Base-by-base conservation (phyloP, 805 yeast genomes). In the Metschnikowia amazonensis region DNA sequence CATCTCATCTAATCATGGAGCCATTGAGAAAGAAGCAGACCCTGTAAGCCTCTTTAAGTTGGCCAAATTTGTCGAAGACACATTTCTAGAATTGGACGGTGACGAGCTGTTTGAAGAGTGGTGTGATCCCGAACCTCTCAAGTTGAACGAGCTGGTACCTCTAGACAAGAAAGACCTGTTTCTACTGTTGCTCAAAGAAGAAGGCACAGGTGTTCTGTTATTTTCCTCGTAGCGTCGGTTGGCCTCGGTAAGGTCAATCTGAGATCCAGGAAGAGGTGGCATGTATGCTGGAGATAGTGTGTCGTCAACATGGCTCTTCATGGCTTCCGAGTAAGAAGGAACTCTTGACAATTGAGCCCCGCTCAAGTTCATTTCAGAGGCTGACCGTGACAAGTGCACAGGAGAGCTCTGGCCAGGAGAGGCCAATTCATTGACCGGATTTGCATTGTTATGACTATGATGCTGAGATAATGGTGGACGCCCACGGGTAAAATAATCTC, bases 281-380 rank as follows among this genome's bases (percentile, higher is more conserved):
- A 69, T 74, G 62, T 89, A 89, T 2, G 77, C 76, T 0, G 97
- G 97, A 1, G 96, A 82, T 21, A 84, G 65, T 43, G 77, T 80
- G 3, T 69, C 75, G 9, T 74, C 64, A 9, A 60, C 62, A 37
- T 75, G 81, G 2, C 78, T 64, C 56, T 77, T 78, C 62, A 89
- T 65, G 0, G 98, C 97, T 27, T 86, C 82, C 6, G 75, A 76
- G 64, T 92, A 92, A 0, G 96, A 81, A 0, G 98, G 98, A 5
- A 92, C 96, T 40, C 80, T 69, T 17, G 85, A 81, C 37, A 48
- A 42, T 5, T 41, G 31, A 17, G 37, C 43, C 6, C 32, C 42
- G 6, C 40, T 43, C 51, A 88, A 34, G 30, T 52, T 49, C 13
- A 48, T 49, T 29, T 66, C 75, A 1, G 89, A 82, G 43, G 74